Evolutionary conservation across 768 basidiomycete genomes (phyloP).

Genomic region (Tubosaeta sp.): DNA sequence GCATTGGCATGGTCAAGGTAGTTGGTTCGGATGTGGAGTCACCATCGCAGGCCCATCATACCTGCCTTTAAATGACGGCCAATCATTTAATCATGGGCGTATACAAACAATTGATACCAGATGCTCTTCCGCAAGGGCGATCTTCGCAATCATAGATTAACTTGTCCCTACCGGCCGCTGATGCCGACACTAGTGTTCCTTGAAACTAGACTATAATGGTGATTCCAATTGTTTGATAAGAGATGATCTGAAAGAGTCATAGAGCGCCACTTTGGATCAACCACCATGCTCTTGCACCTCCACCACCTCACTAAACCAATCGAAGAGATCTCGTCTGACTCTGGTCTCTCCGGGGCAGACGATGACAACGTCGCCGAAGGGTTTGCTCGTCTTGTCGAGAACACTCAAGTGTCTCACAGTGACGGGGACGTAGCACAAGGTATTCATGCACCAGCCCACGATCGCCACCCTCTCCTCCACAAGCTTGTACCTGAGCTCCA

Average conservation of each 20-base stretch:
- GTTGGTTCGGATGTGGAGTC: no score
- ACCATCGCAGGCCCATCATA: no score
- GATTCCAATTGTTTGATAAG: background rate
- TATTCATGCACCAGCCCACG: constrained; percentile 35
- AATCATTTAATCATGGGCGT: no score
- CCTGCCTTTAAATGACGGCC: no score
- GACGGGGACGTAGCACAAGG: constrained; percentile 18
- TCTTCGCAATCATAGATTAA: no score
- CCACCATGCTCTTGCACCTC: constrained; percentile 14
- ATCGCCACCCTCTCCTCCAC: constrained; percentile 37
- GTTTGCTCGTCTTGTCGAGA: constrained; percentile 18
- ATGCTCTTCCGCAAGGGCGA: no score
- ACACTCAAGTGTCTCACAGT: constrained; percentile 7
- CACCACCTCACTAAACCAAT: constrained; percentile 23
- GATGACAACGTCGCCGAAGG: constrained; percentile 20
- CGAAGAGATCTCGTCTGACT: constrained; percentile 23
- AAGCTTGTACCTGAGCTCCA: constrained; percentile 53
- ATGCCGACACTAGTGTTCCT: no score
- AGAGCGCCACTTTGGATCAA: background rate
- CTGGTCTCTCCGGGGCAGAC: constrained; percentile 15
- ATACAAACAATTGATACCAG: no score
- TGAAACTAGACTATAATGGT: background rate
- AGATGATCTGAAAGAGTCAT: background rate
- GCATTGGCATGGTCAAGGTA: no score
- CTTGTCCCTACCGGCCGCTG: no score